Base-by-base conservation (phyloP, 2,329 filamentous ascomycete species). In the Oidium heveae region DNA sequence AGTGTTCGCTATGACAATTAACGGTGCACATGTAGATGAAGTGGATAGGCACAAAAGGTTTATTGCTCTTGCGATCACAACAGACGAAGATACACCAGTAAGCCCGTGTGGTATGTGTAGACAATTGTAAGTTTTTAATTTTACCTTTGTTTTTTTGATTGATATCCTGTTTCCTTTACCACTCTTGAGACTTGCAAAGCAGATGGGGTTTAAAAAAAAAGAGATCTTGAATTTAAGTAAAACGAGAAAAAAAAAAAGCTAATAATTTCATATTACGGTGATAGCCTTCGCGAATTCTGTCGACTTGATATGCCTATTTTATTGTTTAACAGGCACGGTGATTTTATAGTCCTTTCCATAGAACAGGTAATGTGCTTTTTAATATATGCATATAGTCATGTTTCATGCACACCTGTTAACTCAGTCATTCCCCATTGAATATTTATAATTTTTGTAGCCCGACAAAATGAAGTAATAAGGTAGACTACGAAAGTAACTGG, bases 61-160 rank as follows among this genome's bases (percentile, higher is more conserved):
- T 69, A 80, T 78, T 63, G 89, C 88, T 20, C 68, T 98, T 22
- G 89, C 84, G 16, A 87, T 98, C 4, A 76, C 84, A 7, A 93
- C 88, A 6, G 84, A 95, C 65, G 82, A 84, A 44, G 69, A 68
- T 34, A 76, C 78, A 33, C 78, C 80, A 4, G 75, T 75, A 51
- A 80, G 81, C 58, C 91, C 91, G 0, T 98, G 91, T 66, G 91
- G 91, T 55, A 95, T 94, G 87, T 96, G 89, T 67, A 74, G 89
- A 62, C 89, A 95, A 66, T 94, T 89, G 82, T 86, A 65, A 70
- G 77, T 39, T 8, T 4, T 13, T 4, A 16, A n/a, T 4, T 16
- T 39, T 16, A 16, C 13, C 1, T 39, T 1, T 16, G 37, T 18
- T 39, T 10, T 15, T 16, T 39, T 39, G 37, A n/a, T 39, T 15